These are phyloP conservation scores for Glycyrrhiza uralensis DNA, from an alignment of 306 rosid species.

Conservation along the genomic window DNA sequence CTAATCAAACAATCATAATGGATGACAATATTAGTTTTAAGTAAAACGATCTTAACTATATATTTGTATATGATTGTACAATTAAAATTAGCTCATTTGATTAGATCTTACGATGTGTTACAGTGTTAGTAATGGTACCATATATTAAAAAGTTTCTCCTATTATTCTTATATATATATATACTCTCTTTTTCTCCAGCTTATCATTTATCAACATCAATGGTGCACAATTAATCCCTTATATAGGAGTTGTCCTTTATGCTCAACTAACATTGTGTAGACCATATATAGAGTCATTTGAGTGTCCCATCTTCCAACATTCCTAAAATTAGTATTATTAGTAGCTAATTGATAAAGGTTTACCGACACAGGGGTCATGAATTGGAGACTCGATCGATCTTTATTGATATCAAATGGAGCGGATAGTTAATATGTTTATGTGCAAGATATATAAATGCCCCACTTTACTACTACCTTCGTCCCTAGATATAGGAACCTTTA, in stretches of 20 bases:
- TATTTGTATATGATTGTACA: too few relatives aligned
- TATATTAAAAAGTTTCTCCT: not conserved
- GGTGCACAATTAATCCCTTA: not conserved
- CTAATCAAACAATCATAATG: too few relatives aligned
- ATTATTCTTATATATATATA: not conserved
- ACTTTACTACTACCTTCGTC: too few relatives aligned
- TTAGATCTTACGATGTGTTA: too few relatives aligned
- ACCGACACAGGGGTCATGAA: slow-evolving; percentile 18
- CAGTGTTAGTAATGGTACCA: too few relatives aligned
- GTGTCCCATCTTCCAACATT: slow-evolving; percentile 24
- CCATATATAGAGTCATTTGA: too few relatives aligned
- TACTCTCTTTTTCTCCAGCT: not conserved
- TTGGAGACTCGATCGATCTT: slow-evolving; percentile 17
- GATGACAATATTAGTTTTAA: too few relatives aligned
- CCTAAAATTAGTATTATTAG: not conserved
- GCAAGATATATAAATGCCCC: not conserved
- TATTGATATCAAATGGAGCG: slow-evolving; percentile 14
- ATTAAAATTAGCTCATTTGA: too few relatives aligned
- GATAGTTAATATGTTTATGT: not conserved
- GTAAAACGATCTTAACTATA: too few relatives aligned
- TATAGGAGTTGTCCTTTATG: not conserved
- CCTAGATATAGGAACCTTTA: too few relatives aligned
- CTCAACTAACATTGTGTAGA: not conserved
- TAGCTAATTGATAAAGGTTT: not conserved
- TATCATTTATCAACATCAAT: not conserved